These are phyloP conservation scores for Hsuehochloa calcarea DNA, from an alignment of 176 grass and related monocot genomes.

Conservation along the genomic window DNA sequence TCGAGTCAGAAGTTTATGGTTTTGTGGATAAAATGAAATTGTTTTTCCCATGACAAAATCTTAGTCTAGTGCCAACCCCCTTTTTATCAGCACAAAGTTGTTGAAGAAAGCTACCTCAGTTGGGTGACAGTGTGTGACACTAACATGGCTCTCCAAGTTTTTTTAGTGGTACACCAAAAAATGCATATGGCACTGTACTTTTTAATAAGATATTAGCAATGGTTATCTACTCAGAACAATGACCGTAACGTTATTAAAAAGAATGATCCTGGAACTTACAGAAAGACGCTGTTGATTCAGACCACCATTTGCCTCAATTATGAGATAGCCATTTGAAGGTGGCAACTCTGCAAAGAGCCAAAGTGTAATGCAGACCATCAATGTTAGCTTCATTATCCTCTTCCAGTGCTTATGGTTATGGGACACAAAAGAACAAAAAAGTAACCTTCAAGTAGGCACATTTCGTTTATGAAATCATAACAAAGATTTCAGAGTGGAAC, in stretches of 20 bases:
- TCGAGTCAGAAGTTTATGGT: neutral
- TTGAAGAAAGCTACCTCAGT: neutral
- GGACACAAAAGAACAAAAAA: neutral
- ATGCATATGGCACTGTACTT: conserved; percentile 24
- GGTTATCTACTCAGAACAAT: conserved; percentile 1
- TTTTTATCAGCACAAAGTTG: neutral
- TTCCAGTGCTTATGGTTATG: conserved; percentile 16
- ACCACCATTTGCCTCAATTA: conserved; percentile 98
- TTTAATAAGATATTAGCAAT: neutral
- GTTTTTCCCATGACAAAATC: neutral
- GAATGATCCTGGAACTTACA: conserved; percentile 53
- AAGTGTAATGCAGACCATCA: neutral
- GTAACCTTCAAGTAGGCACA: neutral
- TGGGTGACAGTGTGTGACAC: neutral
- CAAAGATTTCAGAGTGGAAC: conserved; percentile 48
- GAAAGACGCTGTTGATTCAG: conserved; percentile 94
- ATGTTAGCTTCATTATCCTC: neutral
- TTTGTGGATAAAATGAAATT: neutral
- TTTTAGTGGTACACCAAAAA: neutral
- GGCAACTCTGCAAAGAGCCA: conserved; percentile 55
- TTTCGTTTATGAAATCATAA: neutral
- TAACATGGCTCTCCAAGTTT: neutral
- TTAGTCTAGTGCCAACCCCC: neutral
- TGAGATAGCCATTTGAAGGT: conserved; percentile 87
- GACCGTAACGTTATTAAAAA: neutral